Evolutionary conservation across 2,329 filamentous ascomycete species (phyloP), one percentile per base, ranked within the genome.

Genomic region (Talaromyces marneffei): DNA sequence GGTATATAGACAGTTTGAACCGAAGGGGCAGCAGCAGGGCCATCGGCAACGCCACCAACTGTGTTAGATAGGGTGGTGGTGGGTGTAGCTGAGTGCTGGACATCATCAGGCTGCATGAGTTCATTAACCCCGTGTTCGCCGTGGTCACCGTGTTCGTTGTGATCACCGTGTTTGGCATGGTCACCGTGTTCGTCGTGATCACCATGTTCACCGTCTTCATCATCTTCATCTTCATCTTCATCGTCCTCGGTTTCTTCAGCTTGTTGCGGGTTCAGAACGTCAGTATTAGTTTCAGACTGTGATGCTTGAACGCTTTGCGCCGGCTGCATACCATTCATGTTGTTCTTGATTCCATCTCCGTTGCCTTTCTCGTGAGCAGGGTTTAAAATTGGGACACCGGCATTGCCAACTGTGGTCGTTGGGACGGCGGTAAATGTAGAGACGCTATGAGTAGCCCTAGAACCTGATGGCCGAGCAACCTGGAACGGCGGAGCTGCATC

Each of bases 1-100:
- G 59, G 53, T 37, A 62, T 37, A 39, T 58, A 58, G 37, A 62
- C 48, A 1, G 54, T 59, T 48, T 40, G 48, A 14, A 14, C 35
- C 20, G 18, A 18, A 18, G 23, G 58, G 7, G 48, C 3, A 16
- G 27, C n/a, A 8, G n/a, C 29, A n/a, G n/a, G n/a, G n/a, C n/a
- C n/a, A 33, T 23, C 25, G n/a, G 7, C 16, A 35, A 27, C 31
- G 2, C 10, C 31, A 27, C 25, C 40, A 6, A 37, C 12, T 25
- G 25, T 53, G 12, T 33, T 42, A 8, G 23, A 44, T 16, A 37
- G 18, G 25, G 29, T 57, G 20, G 29, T 57, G 20, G 27, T 35
- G 27, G 40, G 18, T 48, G 55, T 46, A 1, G 55, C 31, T 27
- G 55, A 8, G n/a, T 37, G 8, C 31, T 35, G 18, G 20, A 14